Base-by-base conservation (phyloP, 768 basidiomycete species). In the Guyanaporus albipodus region DNA sequence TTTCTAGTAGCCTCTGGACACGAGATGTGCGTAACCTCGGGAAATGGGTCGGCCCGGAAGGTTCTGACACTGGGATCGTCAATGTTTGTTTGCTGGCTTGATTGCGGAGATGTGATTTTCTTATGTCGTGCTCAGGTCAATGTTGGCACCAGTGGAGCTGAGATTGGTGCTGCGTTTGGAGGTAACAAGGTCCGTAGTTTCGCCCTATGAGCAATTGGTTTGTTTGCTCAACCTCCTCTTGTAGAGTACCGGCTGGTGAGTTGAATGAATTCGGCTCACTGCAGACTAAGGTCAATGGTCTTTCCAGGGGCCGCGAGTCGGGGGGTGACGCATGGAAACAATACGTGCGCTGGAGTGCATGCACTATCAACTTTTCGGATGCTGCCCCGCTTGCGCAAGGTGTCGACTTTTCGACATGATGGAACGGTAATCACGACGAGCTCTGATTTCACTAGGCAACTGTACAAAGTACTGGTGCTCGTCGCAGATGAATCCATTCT, bases 251-350 rank as follows among this genome's bases (percentile, higher is more conserved):
- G 89, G 88, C 53, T 90, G 87, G 85, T 85, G 66, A 68, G 79
- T 73, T 36, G 14, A 38, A 47, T 24, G 15, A 27, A n/a, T 24
- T 54, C 18, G 24, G 43, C 45, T 23, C 18, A 29, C 28, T 32
- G 28, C 57, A 49, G 47, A 59, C 53, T 55, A 55, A 46, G 26
- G 41, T 58, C 61, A 31, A 64, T 28, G 29, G 34, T 44, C 33
- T 27, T 57, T 50, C 23, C 54, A 87, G 87, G 92, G 95, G 95
- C 17, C 82, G 95, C 39, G 95, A 98, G 72, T 91, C 90, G 7
- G 95, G 95, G 31, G 94, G 94, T 42, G 95, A 97, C 67, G 87
- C 94, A n/a, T 98, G 95, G 95, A 93, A 94, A 66, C 90, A 95
- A 67, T 93, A 93, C 57, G 87, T 93, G 32, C 81, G 91, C 42